Evolutionary conservation across 2,329 filamentous ascomycete genomes (phyloP).

Genomic region (Nemania sp.): DNA sequence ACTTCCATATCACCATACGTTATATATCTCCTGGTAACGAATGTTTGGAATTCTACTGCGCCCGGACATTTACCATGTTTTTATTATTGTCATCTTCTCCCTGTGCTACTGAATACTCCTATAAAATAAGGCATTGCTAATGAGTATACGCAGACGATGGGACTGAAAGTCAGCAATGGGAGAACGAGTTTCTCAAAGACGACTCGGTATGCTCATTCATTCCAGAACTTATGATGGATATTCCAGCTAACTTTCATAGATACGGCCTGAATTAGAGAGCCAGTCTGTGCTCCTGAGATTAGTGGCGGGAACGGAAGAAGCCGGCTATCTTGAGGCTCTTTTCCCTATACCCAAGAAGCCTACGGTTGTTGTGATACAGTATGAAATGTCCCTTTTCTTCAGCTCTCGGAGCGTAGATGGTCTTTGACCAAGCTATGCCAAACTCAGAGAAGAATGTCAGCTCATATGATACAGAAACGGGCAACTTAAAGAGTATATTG

Average conservation of each 20-base stretch:
- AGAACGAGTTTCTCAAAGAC: conserved; percentile 66
- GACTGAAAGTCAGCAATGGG: conserved; percentile 72
- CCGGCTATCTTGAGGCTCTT: conserved; percentile 78
- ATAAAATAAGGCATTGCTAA: no score
- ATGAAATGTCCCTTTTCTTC: conserved; percentile 35
- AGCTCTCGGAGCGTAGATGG: no score
- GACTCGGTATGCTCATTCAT: conserved; percentile 49
- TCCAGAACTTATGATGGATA: not conserved
- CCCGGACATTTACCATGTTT: not conserved
- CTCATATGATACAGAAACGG: conserved; percentile 60
- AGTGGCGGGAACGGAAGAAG: conserved; percentile 74
- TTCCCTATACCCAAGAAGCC: conserved; percentile 81
- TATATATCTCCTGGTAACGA: no score
- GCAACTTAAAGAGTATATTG: conserved; percentile 75
- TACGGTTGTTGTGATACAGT: conserved; percentile 77
- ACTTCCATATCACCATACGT: not conserved
- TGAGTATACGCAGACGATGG: conserved; percentile 60
- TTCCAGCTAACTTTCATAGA: conserved; percentile 43
- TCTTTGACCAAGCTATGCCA: not conserved
- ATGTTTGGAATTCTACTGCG: no score
- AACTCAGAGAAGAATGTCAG: not conserved
- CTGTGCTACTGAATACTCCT: not conserved
- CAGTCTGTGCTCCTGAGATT: conserved; percentile 73
- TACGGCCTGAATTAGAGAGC: conserved; percentile 58
- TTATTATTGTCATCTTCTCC: not conserved